Percentiles rank a stretch among this genome's conserved stretches.
These are phyloP conservation scores for Hemerocallis citrina DNA, from an alignment of 106 monocot species.

Conservation along the genomic window DNA sequence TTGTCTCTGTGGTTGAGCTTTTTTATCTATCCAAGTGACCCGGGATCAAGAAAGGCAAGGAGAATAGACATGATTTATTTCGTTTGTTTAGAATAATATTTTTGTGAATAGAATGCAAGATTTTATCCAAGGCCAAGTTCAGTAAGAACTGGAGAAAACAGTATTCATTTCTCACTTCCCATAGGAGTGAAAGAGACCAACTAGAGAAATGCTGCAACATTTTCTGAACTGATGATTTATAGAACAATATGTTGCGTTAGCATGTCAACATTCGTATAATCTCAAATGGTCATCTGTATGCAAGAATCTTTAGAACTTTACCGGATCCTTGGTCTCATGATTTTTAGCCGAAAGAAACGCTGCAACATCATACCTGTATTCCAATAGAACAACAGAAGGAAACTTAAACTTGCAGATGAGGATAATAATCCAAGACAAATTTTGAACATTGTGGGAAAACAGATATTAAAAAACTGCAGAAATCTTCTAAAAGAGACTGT, in stretches of 20 bases:
- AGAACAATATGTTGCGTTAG: not conserved
- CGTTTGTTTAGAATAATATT: not conserved
- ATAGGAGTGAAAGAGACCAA: not conserved
- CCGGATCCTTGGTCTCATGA: constrained; percentile 82
- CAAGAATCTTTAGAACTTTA: constrained; percentile 17
- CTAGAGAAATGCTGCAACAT: not conserved
- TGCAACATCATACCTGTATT: constrained; percentile 91
- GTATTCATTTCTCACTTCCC: not conserved
- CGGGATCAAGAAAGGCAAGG: too few species aligned
- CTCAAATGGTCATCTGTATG: not conserved
- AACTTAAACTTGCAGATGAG: not conserved
- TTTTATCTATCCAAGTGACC: too few species aligned
- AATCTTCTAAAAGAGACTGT: too few species aligned
- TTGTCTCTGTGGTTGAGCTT: too few species aligned
- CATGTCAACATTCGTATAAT: not conserved
- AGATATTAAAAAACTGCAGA: not conserved
- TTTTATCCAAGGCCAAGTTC: not conserved
- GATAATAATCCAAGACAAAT: not conserved
- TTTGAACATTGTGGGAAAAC: not conserved
- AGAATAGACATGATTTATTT: not conserved
- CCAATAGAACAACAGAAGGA: constrained; percentile 7
- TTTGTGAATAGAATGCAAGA: not conserved
- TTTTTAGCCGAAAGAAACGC: constrained; percentile 75
- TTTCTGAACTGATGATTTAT: not conserved
- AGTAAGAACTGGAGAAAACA: not conserved